Evolutionary conservation across 1,284 basidiomycete genomes (phyloP).

Genomic region (Abortiporus biennis): DNA sequence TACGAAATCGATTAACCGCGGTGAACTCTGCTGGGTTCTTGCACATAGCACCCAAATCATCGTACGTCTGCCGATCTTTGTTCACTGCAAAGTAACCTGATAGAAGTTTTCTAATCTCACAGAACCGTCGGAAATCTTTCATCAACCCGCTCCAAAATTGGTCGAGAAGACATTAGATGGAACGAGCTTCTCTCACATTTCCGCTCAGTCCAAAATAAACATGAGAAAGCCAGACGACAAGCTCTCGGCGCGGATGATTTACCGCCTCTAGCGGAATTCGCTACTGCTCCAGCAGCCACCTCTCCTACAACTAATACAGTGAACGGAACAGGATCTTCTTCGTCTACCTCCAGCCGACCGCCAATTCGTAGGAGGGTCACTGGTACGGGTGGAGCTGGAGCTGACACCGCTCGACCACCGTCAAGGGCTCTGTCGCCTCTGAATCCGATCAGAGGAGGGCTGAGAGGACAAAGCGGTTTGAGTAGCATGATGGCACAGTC

Average conservation of each 20-base stretch:
- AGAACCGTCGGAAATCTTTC: conserved; percentile 29
- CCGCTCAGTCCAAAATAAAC: conserved; percentile 75
- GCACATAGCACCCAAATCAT: conserved; percentile 81
- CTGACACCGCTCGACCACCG: conserved; percentile 23
- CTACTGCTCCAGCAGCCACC: conserved; percentile 1
- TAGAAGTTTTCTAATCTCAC: background rate
- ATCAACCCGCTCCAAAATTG: conserved; percentile 67
- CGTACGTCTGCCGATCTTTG: conserved; percentile 52
- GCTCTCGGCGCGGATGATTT: conserved; percentile 47
- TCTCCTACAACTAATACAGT: conserved; percentile 11
- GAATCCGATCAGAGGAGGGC: conserved; percentile 60
- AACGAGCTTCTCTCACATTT: conserved; percentile 85
- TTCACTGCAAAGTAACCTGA: background rate
- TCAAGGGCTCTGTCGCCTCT: conserved; percentile 54
- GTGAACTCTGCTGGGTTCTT: conserved; percentile 94
- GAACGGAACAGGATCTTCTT: conserved; percentile 3
- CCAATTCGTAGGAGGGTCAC: conserved; percentile 53
- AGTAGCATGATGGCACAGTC: conserved; percentile 21
- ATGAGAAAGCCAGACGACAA: conserved; percentile 81
- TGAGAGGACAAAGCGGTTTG: conserved; percentile 34
- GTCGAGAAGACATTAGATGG: conserved; percentile 91
- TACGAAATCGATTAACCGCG: conserved; percentile 90
- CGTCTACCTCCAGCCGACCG: conserved; percentile 27
- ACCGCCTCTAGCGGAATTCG: conserved; percentile 35
- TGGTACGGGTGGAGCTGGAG: conserved; percentile 32